Percentiles rank a stretch among this genome's conserved stretches.
These are phyloP conservation scores for Aphanomyces euteiches DNA, from an alignment of 352 stramenopile genomes.

Conservation along the genomic window DNA sequence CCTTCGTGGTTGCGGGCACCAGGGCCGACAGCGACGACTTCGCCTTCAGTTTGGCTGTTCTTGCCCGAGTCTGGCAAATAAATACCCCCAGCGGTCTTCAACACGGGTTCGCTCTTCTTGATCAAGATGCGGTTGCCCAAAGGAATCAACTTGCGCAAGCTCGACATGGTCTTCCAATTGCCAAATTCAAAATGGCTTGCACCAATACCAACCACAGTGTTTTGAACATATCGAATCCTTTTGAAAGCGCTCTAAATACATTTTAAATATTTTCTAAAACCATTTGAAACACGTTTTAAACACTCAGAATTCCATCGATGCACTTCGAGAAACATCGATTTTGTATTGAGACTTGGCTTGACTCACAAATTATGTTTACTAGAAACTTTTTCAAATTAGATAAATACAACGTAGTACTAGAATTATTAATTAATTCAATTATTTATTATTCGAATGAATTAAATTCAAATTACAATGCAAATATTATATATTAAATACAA, in stretches of 20 bases:
- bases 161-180: slow-evolving; percentile 32
- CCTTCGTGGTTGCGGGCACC: slow-evolving; percentile 88
- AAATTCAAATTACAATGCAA: too few species aligned
- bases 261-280: slow-evolving; percentile 3
- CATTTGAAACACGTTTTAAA: slow-evolving; percentile 19
- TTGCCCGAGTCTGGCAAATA: slow-evolving; percentile 90
- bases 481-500: too few species aligned
- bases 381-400: too few species aligned
- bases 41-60: slow-evolving; percentile 92
- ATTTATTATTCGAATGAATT: too few species aligned
- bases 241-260: neutral
- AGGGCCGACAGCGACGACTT: slow-evolving; percentile 92
- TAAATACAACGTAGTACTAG: too few species aligned
- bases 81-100: slow-evolving; percentile 91
- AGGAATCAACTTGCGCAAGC: slow-evolving; percentile 85
- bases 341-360: neutral
- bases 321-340: slow-evolving; percentile 13
- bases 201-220: neutral
- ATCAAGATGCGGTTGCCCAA: slow-evolving; percentile 95
- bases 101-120: slow-evolving; percentile 87
- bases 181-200: slow-evolving; percentile 20
- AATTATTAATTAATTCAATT: too few species aligned
- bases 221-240: neutral
- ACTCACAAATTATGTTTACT: too few species aligned
- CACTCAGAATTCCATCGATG: neutral